Percentiles rank a stretch among this genome's conserved stretches.
Conservation (phyloP, 2,329 filamentous ascomycete species). For the Pochonia chlamydosporia region DNA sequence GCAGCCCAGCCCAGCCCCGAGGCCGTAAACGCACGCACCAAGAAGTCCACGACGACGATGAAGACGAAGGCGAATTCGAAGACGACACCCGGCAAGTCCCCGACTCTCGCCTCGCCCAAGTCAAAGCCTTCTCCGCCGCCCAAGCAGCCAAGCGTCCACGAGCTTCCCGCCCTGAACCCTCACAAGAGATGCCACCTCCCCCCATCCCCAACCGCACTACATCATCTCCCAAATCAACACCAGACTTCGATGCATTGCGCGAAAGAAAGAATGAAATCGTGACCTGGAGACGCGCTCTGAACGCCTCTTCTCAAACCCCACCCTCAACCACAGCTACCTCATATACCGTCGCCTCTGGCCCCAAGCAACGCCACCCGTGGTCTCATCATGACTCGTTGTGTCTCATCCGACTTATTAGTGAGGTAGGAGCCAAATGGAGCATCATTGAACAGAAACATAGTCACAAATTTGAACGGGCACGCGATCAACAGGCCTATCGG, state of each 20-base stretch:
- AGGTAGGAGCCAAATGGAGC: conserved; percentile 22
- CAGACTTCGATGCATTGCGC: background rate
- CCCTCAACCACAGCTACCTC: conserved; percentile 1
- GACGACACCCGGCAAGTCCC: conserved; percentile 20
- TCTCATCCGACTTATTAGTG: conserved; percentile 37
- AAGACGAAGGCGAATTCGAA: conserved; percentile 22
- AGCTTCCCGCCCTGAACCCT: background rate
- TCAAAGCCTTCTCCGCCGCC: conserved; percentile 5
- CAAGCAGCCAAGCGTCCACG: background rate
- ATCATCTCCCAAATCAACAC: too few species aligned
- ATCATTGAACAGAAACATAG: conserved; percentile 24
- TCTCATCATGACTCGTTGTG: conserved; percentile 31
- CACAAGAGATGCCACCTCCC: background rate
- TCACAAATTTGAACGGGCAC: conserved; percentile 33
- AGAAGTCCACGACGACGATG: conserved; percentile 3
- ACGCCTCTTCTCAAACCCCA: background rate
- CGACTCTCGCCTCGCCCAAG: conserved; percentile 11
- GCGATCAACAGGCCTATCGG: conserved; percentile 50
- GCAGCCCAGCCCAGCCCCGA: conserved; percentile 2
- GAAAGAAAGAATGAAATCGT: background rate
- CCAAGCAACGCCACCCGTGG: conserved; percentile 33
- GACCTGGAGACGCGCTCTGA: background rate
- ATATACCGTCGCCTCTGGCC: background rate
- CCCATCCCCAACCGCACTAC: too few species aligned
- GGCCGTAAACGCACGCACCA: background rate